Evolutionary conservation across 1,284 basidiomycete genomes (phyloP), one percentile per base, ranked within the genome.

Genomic region (Malassezia furfur): DNA sequence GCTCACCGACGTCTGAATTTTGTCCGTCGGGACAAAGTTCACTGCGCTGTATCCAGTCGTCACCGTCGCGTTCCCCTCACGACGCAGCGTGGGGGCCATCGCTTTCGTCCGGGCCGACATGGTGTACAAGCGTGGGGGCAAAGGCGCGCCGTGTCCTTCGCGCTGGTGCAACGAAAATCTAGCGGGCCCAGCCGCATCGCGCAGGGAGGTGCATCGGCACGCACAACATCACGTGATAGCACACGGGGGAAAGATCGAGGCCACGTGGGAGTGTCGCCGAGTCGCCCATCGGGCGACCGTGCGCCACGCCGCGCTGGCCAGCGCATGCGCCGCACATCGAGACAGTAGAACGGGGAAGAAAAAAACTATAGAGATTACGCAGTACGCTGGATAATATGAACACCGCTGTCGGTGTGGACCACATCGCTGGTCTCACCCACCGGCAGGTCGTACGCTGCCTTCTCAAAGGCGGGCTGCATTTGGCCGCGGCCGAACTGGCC

Each of bases 391-490:
- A 99, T 88, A 63, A 96, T 75, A 76, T 99, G 94, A 12, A 94
- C 87, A n/a, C 94, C 94, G 64, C 88, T 91, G 68, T 96, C 93
- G 37, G 91, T 87, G 68, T 84, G 84, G 72, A 96, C 81, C 50
- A 96, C 79, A 47, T 83, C 85, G 76, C 88, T 91, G 65, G 96
- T 84, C 76, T 88, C 78, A 14, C 86, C 88, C n/a, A 87, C 81
- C 52, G 84, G 75, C 58, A 96, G 81, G 1, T 77, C 82, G 76
- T 84, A 96, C 9, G 91, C 82, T 4, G 87, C 87, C 22, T 94
- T 88, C 78, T 96, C 91, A 72, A 99, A 99, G 21, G 89, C 84
- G 77, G 89, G 91, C 78, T 99, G 94, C 94, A 99, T 99, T 79
- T 88, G 85, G 2, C 87, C 88, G 14, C 78, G 82, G 2, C 81